A percentile compares a stretch with the other conserved stretches of the same genome.
phyloP scores from a whole-genome alignment of 1,139 yeast species.

The Candida pseudoviswanathii region DNA sequence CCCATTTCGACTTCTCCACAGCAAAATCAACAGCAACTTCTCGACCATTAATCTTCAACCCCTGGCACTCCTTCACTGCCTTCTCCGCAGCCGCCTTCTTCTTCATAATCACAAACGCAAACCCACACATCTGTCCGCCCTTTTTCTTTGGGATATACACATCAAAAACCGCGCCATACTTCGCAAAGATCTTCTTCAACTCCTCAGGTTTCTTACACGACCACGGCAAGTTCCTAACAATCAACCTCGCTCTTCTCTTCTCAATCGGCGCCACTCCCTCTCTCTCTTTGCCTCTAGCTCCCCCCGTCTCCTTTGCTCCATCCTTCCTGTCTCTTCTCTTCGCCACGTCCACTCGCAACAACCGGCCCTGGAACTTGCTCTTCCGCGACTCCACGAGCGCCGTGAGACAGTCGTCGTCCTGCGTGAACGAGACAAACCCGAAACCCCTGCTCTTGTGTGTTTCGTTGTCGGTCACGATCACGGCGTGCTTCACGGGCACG shows the following conservation, averaged over 20 bases:
- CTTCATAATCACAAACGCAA: constrained; percentile 92
- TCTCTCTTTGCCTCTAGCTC: constrained; percentile 50
- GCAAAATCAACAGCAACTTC: constrained; percentile 96
- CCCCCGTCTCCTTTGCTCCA: constrained; percentile 22
- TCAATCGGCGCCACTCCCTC: constrained; percentile 34
- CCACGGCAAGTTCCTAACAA: constrained; percentile 95
- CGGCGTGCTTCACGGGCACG: constrained; percentile 95
- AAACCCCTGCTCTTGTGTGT: constrained; percentile 78
- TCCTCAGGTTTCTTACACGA: constrained; percentile 78
- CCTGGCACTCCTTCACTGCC: constrained; percentile 75
- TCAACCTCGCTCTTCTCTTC: constrained; percentile 80
- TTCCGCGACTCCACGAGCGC: constrained; percentile 75
- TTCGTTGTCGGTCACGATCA: constrained; percentile 78
- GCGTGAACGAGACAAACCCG: constrained; percentile 90
- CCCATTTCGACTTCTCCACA: constrained; percentile 84
- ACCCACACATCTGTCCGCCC: constrained; percentile 91
- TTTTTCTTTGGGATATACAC: constrained; percentile 86
- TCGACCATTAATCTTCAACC: constrained; percentile 84
- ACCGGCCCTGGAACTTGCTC: constrained; percentile 63
- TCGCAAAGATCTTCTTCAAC: constrained; percentile 68
- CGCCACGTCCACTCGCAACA: constrained; percentile 82
- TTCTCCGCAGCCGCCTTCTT: constrained; percentile 74
- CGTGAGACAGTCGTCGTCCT: constrained; percentile 78
- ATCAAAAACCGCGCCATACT: constrained; percentile 85
- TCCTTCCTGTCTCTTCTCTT: constrained; percentile 83